Conservation (phyloP, 805 yeast species). For the Wickerhamiella cacticola region DNA sequence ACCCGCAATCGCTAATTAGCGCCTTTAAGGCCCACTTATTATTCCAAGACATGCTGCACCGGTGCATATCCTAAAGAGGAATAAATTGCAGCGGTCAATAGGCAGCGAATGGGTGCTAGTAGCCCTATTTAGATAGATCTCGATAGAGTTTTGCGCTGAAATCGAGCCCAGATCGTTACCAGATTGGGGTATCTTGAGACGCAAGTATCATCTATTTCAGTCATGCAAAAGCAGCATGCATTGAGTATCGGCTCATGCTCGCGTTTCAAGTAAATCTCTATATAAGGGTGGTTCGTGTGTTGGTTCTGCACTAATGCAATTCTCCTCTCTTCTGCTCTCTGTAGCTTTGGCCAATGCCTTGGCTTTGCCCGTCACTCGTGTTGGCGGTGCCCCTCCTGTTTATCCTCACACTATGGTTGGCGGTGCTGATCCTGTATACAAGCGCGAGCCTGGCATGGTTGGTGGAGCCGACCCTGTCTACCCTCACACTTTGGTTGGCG, state of each 20-base stretch:
- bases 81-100: too few relatives aligned
- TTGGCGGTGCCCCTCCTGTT: background rate
- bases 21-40: background rate
- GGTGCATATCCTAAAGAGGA: background rate
- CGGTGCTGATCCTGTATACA: background rate
- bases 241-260: conserved; percentile 1
- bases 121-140: too few relatives aligned
- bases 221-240: background rate
- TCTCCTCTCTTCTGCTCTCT: background rate
- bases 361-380: conserved; percentile 1
- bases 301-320: conserved; percentile 4
- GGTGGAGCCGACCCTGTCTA: background rate
- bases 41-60: background rate
- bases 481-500: background rate
- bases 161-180: too few relatives aligned
- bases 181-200: background rate
- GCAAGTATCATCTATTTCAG: conserved; percentile 1
- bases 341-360: conserved; percentile 4
- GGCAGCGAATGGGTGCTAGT: too few relatives aligned
- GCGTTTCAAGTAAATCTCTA: background rate
- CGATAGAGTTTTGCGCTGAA: too few relatives aligned
- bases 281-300: background rate
- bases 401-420: background rate
- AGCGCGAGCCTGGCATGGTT: too few relatives aligned
- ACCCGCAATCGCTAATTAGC: too few relatives aligned